Evolutionary conservation across 441 rosid genomes (phyloP), one percentile per base, ranked within the genome.

Genomic region (Populus hybrid): DNA sequence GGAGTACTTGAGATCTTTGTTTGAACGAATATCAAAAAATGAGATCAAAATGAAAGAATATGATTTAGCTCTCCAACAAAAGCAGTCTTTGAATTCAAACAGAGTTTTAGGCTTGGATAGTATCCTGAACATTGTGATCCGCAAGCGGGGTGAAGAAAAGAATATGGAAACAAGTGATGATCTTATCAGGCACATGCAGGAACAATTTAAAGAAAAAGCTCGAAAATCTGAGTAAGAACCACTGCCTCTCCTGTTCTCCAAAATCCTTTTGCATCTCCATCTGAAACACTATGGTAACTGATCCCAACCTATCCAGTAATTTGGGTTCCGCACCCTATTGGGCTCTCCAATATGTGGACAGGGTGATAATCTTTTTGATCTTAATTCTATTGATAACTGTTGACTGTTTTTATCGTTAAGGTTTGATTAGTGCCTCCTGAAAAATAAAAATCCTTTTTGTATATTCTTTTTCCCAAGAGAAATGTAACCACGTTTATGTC

Each of bases 11-110:
- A 89, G 97, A 86, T 91, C 97, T 66, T 86, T 97, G 73, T 94
- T 84, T 87, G 99, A 93, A 66, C 85, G 98, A 79, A 94, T 97
- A 83, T 88, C 97, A 76, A 94, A 89, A 86, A 91, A 89, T 76
- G 98, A 97, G 90, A 97, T 97, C 83, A 93, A 91, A 89, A 93
- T 97, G 99, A 97, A 97, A 85, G 99, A 89, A 34, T 92, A 91
- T 89, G 93, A 89, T 85, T 82, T 93, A 71, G 83, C 90, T 80
- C 79, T 82, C 81, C 99, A 89, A 85, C 98, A 91, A 79, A 92
- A 85, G 82, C 97, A 88, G 79, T 84, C 91, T n/a, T 34, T 83
- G 80, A 89, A 88, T 85, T 86, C 97, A 64, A 93, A 90, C 86
- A 87, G 79, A 84, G 78, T 97, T 82, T 87, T 90, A 71, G 98